Conservation (phyloP, 2,329 filamentous ascomycete genomes). For the Westerdykella aurantiaca region DNA sequence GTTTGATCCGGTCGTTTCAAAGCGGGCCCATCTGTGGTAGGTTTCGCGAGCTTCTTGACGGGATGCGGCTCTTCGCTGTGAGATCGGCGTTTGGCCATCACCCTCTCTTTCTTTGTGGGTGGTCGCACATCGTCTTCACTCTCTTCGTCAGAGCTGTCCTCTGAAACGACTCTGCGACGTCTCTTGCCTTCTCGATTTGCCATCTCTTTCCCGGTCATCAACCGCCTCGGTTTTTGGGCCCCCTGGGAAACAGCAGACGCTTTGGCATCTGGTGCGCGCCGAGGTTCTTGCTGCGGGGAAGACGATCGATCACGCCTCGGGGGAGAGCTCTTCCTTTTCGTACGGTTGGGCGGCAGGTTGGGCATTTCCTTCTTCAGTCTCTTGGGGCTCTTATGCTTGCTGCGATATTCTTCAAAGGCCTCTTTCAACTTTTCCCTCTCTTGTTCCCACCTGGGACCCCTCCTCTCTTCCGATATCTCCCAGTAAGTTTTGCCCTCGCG, state of each 20-base stretch:
- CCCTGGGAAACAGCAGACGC: slow-evolving; percentile 10
- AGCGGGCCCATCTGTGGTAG: slow-evolving; percentile 24
- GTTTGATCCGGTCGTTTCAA: slow-evolving; percentile 19
- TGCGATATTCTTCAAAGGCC: slow-evolving; percentile 57
- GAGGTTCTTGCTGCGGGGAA: slow-evolving; percentile 27
- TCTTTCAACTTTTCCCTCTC: slow-evolving; percentile 77
- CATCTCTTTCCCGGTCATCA: slow-evolving; percentile 35
- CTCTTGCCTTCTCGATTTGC: slow-evolving; percentile 29
- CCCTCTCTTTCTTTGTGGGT: slow-evolving; percentile 22
- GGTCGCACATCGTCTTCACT: slow-evolving; percentile 36
- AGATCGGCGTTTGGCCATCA: slow-evolving; percentile 22
- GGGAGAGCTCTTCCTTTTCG: slow-evolving; percentile 30
- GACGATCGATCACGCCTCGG: slow-evolving; percentile 28
- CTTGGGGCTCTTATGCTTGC: slow-evolving; percentile 29
- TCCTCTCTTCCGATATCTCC: slow-evolving; percentile 76
- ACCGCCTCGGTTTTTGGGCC: slow-evolving; percentile 30
- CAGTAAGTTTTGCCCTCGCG: slow-evolving; percentile 76
- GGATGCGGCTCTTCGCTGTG: slow-evolving; percentile 32
- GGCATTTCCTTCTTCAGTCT: slow-evolving; percentile 32
- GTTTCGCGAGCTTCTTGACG: slow-evolving; percentile 29
- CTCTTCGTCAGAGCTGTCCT: slow-evolving; percentile 33
- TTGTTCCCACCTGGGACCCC: slow-evolving; percentile 83
- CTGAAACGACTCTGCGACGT: slow-evolving; percentile 28
- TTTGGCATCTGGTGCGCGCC: slow-evolving; percentile 22
- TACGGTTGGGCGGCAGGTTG: slow-evolving; percentile 17